Evolutionary conservation across 2,329 filamentous ascomycete genomes (phyloP).

Genomic region (Xylaria sp.): DNA sequence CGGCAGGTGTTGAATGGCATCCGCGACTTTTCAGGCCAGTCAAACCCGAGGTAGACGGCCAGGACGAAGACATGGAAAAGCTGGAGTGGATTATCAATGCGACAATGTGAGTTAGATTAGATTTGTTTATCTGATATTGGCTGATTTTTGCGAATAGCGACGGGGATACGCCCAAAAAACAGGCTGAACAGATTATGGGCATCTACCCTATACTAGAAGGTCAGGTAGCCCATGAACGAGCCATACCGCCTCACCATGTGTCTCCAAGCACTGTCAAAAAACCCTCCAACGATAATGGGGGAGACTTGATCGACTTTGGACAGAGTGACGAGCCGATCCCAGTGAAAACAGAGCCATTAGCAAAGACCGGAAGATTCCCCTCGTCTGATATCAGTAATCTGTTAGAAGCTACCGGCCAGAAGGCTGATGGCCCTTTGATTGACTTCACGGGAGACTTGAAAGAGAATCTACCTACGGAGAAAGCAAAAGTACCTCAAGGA

Average conservation of each 20-base stretch:
- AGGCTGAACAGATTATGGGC: slow-evolving; percentile 83
- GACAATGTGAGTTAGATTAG: slow-evolving; percentile 70
- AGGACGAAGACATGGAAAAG: slow-evolving; percentile 85
- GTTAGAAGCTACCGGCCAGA: slow-evolving; percentile 61
- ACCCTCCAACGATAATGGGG: slow-evolving; percentile 41
- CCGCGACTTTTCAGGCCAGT: slow-evolving; percentile 86
- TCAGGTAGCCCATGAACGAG: slow-evolving; percentile 69
- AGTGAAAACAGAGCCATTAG: slow-evolving; percentile 10
- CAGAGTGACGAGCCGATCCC: slow-evolving; percentile 52
- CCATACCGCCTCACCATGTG: slow-evolving; percentile 65
- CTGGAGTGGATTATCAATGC: slow-evolving; percentile 96
- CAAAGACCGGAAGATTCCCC: slow-evolving; percentile 8
- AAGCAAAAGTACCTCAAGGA: slow-evolving; percentile 26
- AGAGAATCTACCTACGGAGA: slow-evolving; percentile 57
- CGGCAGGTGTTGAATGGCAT: slow-evolving; percentile 86
- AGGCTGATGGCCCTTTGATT: slow-evolving; percentile 62
- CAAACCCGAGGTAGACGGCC: slow-evolving; percentile 73
- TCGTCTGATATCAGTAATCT: slow-evolving; percentile 56
- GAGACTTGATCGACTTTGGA: slow-evolving; percentile 69
- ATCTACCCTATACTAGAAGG: slow-evolving; percentile 88
- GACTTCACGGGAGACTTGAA: slow-evolving; percentile 68
- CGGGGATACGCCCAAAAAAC: slow-evolving; percentile 71
- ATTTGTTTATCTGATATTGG: not conserved
- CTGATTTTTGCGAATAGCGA: slow-evolving; percentile 55
- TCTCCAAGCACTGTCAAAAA: slow-evolving; percentile 38